Base-by-base conservation (phyloP, 1,139 yeast genomes). In the Candida neerlandica region DNA sequence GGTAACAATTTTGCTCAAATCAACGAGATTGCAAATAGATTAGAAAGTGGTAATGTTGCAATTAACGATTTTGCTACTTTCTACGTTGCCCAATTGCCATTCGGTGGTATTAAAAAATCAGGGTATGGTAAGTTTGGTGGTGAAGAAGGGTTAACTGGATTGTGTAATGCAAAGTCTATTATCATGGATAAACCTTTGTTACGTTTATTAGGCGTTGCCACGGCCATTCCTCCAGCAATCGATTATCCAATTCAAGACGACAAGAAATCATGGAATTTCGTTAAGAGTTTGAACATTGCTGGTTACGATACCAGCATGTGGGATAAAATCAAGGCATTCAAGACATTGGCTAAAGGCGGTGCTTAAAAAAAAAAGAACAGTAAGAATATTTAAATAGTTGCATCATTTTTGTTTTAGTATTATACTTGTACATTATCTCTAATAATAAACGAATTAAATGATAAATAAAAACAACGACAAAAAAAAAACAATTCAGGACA, bases 41-140 rank as follows among this genome's bases (percentile, higher is more conserved):
- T 94, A 55, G 78, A 83, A 41, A 80, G 92, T 48, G 99, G 99
- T 23, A 94, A 90, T 61, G 96, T 94, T 43, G 97, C 98, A 5
- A 89, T 94, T 54, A 94, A 94, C 66, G 99, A 94, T 69, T 94
- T 94, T 75, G 99, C 98, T 5, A 92, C 98, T 0, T 94, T 82
- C 63, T 92, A 92, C 61, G 90, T 94, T 30, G 94, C 97, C 56
- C 98, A 94, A 69, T 77, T 92, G 58, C 99, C 99, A 37, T 94
- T 94, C 71, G 99, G 99, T 49, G 99, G 99, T 27, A 81, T 82
- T 30, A 86, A 86, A 58, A 94, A 92, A 45, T 88, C 96, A 7
- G 99, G 99, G 0, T 94, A 90, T 62, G 98, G 98, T 48, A 92
- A 91, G 65, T 94, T 94, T 71, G 97, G 97, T 27, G 98, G 99